A percentile compares a stretch with the other conserved stretches of the same genome.
Evolutionary conservation across 805 yeast species (phyloP).

Genomic region (Metschnikowia continentalis): DNA sequence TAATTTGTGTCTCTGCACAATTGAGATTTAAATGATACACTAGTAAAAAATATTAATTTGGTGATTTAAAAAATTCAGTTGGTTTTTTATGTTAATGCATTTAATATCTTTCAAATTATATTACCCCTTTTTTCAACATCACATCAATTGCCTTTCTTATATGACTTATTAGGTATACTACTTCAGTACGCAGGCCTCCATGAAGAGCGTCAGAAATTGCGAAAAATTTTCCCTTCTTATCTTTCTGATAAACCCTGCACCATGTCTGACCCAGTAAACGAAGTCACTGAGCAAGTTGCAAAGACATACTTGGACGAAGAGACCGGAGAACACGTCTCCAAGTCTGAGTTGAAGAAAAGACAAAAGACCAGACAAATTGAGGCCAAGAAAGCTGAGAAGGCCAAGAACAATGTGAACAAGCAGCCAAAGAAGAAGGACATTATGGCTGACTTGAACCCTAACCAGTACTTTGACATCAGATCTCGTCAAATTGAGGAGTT

Average conservation of each 20-base stretch:
- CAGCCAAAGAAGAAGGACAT: conserved; percentile 60
- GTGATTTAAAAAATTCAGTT: too few relatives aligned
- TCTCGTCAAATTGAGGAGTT: conserved; percentile 82
- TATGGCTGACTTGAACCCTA: conserved; percentile 88
- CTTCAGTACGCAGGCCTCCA: conserved; percentile 11
- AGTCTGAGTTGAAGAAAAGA: conserved; percentile 93
- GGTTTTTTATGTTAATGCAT: too few relatives aligned
- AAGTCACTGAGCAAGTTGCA: conserved; percentile 70
- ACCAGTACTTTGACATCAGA: conserved; percentile 90
- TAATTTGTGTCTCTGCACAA: background rate
- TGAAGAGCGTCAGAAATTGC: conserved; percentile 7
- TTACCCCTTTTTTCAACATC: background rate
- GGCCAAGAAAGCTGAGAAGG: conserved; percentile 90
- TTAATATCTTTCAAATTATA: too few relatives aligned
- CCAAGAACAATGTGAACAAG: conserved; percentile 51
- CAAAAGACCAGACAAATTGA: conserved; percentile 83
- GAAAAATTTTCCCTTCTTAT: conserved; percentile 15
- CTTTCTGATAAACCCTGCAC: conserved; percentile 7
- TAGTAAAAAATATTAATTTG: background rate
- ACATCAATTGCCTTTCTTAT: background rate
- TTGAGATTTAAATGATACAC: background rate
- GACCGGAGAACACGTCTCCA: conserved; percentile 95
- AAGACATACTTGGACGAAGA: conserved; percentile 82
- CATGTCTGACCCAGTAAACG: conserved; percentile 50
- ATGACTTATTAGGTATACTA: background rate